phyloP scores from a whole-genome alignment of 1,284 basidiomycete genomes.

The Cystobasidiaceae sp. region DNA sequence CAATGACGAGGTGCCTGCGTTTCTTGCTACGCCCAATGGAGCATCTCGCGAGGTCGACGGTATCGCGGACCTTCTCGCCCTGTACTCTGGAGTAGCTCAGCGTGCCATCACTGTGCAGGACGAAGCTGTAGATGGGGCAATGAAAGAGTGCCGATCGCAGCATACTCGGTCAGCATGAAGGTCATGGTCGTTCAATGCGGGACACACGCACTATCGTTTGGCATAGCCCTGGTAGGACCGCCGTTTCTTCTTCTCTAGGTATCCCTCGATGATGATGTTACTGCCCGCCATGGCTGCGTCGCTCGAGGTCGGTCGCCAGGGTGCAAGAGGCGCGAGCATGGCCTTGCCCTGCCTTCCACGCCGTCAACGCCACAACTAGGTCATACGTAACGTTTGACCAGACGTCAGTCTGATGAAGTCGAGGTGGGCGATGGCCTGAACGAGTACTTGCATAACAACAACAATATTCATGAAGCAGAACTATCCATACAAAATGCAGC shows the following conservation, averaged over 20 bases:
- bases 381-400: too few species aligned
- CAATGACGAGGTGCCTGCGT: constrained; percentile 19
- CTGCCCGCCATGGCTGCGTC: not conserved
- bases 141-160: not conserved
- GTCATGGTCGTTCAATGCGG: not conserved
- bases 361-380: too few species aligned
- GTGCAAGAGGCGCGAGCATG: too few species aligned
- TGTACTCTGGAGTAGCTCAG: constrained; percentile 14
- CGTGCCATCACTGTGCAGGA: constrained; percentile 10
- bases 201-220: constrained; percentile 12
- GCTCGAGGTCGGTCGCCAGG: too few species aligned
- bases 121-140: constrained; percentile 18
- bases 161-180: not conserved
- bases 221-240: constrained; percentile 21
- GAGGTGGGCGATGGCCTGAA: too few species aligned
- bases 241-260: constrained; percentile 27
- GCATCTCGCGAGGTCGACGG: constrained; percentile 19
- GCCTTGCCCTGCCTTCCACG: too few species aligned
- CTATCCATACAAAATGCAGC: too few species aligned
- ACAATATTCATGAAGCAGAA: too few species aligned
- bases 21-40: constrained; percentile 28
- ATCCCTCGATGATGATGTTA: constrained; percentile 7
- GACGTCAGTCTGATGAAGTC: too few species aligned
- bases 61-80: constrained; percentile 23
- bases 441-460: too few species aligned